These are phyloP conservation scores for Anisodus acutangulus DNA, from an alignment of 257 asterid genomes.

Conservation along the genomic window DNA sequence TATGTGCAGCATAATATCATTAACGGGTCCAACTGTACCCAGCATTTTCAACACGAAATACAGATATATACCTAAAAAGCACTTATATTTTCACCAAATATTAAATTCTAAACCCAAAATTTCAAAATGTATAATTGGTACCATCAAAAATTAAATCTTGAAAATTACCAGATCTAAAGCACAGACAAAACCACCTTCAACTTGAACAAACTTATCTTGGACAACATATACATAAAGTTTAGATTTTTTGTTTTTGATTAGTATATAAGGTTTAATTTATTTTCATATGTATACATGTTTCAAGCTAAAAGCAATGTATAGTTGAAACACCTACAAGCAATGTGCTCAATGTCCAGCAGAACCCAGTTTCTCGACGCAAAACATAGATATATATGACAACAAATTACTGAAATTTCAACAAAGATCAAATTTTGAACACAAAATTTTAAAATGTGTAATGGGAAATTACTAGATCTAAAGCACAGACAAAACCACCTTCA, in stretches of 20 bases:
- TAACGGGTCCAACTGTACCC: too few relatives aligned
- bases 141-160: neutral
- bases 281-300: too few relatives aligned
- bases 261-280: too few relatives aligned
- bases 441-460: neutral
- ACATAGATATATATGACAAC: too few relatives aligned
- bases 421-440: neutral
- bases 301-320: too few relatives aligned
- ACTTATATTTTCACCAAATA: neutral
- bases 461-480: constrained; percentile 75
- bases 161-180: constrained; percentile 84
- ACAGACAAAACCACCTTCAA: constrained; percentile 93
- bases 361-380: too few relatives aligned
- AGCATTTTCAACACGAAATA: too few relatives aligned
- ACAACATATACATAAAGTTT: neutral
- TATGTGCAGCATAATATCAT: too few relatives aligned
- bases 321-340: neutral
- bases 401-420: too few relatives aligned
- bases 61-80: too few relatives aligned
- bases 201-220: constrained; percentile 76
- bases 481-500: constrained; percentile 95
- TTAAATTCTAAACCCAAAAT: constrained; percentile 23
- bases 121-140: neutral
- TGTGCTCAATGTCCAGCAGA: too few relatives aligned
- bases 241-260: too few relatives aligned